Percentiles rank a stretch among this genome's conserved stretches.
These are phyloP conservation scores for Cutaneotrichosporon cavernicola DNA, from an alignment of 1,284 basidiomycete genomes.

Conservation along the genomic window DNA sequence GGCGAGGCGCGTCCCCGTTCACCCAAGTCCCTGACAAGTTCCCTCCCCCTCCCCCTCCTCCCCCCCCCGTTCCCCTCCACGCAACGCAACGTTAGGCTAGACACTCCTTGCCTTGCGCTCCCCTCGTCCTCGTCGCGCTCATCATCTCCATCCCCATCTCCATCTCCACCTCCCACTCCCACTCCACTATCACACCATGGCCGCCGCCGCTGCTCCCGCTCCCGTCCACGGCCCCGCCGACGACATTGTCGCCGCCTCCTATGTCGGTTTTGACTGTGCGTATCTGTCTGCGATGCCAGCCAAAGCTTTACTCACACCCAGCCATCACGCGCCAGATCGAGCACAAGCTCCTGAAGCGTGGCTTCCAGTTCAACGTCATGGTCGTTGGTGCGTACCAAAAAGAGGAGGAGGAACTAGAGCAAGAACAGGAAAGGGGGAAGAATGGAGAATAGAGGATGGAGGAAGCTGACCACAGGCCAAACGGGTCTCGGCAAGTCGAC, in stretches of 20 bases:
- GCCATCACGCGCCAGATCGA: constrained; percentile 96
- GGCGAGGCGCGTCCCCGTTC: not conserved
- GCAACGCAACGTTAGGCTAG: not conserved
- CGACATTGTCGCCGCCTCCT: constrained; percentile 81
- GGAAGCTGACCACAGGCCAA: constrained; percentile 64
- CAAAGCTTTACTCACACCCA: constrained; percentile 19
- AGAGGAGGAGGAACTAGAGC: not conserved
- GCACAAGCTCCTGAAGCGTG: constrained; percentile 97
- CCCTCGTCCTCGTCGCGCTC: not conserved
- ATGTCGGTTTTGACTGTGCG: constrained; percentile 84
- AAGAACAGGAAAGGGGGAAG: not conserved
- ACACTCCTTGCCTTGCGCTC: not conserved
- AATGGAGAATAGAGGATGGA: constrained; percentile 8
- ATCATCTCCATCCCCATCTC: not conserved
- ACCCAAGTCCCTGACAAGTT: not conserved
- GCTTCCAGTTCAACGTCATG: constrained; percentile 98
- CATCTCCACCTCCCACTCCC: not conserved
- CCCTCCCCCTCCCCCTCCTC: not conserved
- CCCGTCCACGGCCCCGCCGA: constrained; percentile 28
- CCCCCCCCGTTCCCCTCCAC: not conserved
- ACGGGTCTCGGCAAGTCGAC: constrained; percentile 98
- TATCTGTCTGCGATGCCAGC: constrained; percentile 5
- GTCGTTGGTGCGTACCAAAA: constrained; percentile 70
- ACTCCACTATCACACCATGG: constrained; percentile 22
- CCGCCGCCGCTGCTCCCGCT: constrained; percentile 37